Evolutionary conservation across 2,329 filamentous ascomycete species (phyloP).

Genomic region (Coniosporium tulheliwenetii): DNA sequence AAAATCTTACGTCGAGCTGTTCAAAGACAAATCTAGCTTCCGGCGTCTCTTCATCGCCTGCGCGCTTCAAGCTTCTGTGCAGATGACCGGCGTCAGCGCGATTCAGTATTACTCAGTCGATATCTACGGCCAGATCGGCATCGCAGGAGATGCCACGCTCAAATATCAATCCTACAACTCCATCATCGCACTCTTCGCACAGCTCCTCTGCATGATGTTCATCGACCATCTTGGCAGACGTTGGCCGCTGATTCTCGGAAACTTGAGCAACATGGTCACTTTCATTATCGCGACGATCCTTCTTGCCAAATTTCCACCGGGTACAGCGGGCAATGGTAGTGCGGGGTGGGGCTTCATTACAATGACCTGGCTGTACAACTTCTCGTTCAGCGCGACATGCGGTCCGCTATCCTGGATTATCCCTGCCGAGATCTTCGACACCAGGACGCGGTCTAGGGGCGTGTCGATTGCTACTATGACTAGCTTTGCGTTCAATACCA

Average conservation of each 20-base stretch:
- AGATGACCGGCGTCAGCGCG: constrained; percentile 62
- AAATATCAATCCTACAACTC: constrained; percentile 64
- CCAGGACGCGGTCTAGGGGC: too few relatives aligned
- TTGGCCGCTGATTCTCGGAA: constrained; percentile 61
- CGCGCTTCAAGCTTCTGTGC: constrained; percentile 52
- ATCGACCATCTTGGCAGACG: constrained; percentile 58
- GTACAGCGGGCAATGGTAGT: too few relatives aligned
- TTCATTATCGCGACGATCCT: too few relatives aligned
- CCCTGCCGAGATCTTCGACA: too few relatives aligned
- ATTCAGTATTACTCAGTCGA: constrained; percentile 60
- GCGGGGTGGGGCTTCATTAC: too few relatives aligned
- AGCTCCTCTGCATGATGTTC: constrained; percentile 50
- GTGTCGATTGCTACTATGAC: too few relatives aligned
- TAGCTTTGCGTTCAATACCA: too few relatives aligned
- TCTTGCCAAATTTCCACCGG: too few relatives aligned
- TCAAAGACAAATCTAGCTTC: constrained; percentile 49
- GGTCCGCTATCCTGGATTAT: too few relatives aligned
- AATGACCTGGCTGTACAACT: too few relatives aligned
- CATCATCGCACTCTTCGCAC: constrained; percentile 52
- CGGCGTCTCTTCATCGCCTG: constrained; percentile 56
- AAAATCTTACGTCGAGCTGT: constrained; percentile 55
- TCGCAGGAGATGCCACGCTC: constrained; percentile 46
- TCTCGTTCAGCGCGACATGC: too few relatives aligned
- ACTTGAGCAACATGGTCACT: too few relatives aligned
- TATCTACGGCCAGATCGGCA: constrained; percentile 57